Conservation (phyloP, 306 rosid species). For the Malus fusca region DNA sequence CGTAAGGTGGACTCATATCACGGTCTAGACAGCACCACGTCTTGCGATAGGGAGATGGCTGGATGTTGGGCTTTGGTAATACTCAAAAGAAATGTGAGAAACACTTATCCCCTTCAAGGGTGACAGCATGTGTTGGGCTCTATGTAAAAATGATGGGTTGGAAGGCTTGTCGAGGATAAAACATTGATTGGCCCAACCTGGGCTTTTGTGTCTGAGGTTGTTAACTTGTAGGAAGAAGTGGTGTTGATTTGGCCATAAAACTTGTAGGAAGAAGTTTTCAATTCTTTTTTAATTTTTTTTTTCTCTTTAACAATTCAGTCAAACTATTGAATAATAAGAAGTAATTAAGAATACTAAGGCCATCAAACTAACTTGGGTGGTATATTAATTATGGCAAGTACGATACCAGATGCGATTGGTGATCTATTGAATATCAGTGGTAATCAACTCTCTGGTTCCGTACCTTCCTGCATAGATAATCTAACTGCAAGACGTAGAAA, state of each 20-base stretch:
- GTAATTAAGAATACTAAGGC: too few species aligned
- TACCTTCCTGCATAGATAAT: constrained; percentile 10
- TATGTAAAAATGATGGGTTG: background rate
- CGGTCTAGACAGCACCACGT: background rate
- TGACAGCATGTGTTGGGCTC: background rate
- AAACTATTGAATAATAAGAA: too few species aligned
- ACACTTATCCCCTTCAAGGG: background rate
- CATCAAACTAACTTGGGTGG: too few species aligned
- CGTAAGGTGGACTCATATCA: too few species aligned
- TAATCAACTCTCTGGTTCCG: background rate
- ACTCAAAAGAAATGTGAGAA: background rate
- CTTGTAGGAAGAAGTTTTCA: too few species aligned
- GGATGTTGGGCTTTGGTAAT: background rate
- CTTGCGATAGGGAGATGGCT: background rate
- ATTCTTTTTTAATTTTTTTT: too few species aligned
- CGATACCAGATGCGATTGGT: too few species aligned
- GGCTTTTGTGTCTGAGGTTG: too few species aligned
- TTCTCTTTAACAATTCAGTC: too few species aligned
- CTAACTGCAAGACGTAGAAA: background rate
- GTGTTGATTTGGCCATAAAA: too few species aligned
- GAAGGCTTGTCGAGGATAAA: background rate
- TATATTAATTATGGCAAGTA: too few species aligned
- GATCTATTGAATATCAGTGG: background rate
- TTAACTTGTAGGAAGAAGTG: too few species aligned
- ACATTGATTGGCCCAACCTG: background rate